These are phyloP conservation scores for Annulohypoxylon bovei DNA, from an alignment of 495 filamentous ascomycete species.

Conservation along the genomic window DNA sequence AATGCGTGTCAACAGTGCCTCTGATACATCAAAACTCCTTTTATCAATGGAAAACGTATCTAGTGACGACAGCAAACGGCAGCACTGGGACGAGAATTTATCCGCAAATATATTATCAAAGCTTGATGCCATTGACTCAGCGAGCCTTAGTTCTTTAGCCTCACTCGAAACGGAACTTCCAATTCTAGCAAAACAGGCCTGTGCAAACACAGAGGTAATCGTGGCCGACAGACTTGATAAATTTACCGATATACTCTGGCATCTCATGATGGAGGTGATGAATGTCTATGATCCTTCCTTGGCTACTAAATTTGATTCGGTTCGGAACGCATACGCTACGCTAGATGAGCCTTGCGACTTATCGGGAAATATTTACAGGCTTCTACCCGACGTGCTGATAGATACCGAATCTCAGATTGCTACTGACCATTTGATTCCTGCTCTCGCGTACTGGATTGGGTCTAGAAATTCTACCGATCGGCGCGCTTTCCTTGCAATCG, in stretches of 20 bases:
- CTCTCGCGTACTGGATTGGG: slow-evolving; percentile 49
- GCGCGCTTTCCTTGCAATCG: slow-evolving; percentile 54
- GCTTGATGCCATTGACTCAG: slow-evolving; percentile 61
- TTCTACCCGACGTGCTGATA: slow-evolving; percentile 11
- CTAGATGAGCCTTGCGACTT: slow-evolving; percentile 27
- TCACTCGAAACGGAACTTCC: slow-evolving; percentile 73
- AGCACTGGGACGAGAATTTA: slow-evolving; percentile 63
- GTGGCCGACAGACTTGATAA: slow-evolving; percentile 57
- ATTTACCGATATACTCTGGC: slow-evolving; percentile 59
- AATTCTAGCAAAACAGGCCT: slow-evolving; percentile 65
- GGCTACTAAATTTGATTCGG: slow-evolving; percentile 14
- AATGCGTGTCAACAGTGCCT: slow-evolving; percentile 56
- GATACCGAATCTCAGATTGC: slow-evolving; percentile 44
- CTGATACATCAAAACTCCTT: slow-evolving; percentile 48
- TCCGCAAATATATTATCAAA: slow-evolving; percentile 66
- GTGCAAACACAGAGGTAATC: slow-evolving; percentile 57
- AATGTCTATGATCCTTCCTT: slow-evolving; percentile 48
- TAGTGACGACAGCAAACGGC: slow-evolving; percentile 44
- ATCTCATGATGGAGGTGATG: slow-evolving; percentile 61
- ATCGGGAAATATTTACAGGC: slow-evolving; percentile 36
- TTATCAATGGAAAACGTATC: slow-evolving; percentile 57
- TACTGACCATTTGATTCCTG: slow-evolving; percentile 53
- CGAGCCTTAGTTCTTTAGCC: slow-evolving; percentile 68
- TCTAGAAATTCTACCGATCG: slow-evolving; percentile 41
- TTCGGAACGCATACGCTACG: background rate